phyloP scores from a whole-genome alignment of 2,329 filamentous ascomycete species.

The Ophiostoma tasmaniense region DNA sequence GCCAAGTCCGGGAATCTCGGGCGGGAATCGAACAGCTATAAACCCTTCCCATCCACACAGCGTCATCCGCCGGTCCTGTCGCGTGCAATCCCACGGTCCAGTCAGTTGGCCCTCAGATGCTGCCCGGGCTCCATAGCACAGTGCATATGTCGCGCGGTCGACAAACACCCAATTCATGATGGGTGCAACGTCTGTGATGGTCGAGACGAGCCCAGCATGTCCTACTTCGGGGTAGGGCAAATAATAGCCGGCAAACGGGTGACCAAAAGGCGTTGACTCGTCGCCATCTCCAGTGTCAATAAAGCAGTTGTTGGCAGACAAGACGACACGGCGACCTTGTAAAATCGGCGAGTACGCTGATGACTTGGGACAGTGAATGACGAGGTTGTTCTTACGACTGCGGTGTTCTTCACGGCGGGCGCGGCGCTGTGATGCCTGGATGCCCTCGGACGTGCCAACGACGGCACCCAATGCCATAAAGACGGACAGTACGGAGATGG shows the following conservation, averaged over 20 bases:
- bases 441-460: conserved; percentile 39
- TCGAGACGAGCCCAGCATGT: conserved; percentile 39
- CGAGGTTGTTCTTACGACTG: conserved; percentile 39
- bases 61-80: conserved; percentile 42
- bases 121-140: conserved; percentile 38
- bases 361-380: conserved; percentile 39
- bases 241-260: conserved; percentile 49
- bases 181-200: conserved; percentile 40
- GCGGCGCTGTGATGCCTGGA: conserved; percentile 39
- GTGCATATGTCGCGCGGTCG: conserved; percentile 36
- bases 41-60: conserved; percentile 44
- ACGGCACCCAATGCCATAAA: conserved; percentile 36
- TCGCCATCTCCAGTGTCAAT: conserved; percentile 37
- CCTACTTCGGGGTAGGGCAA: conserved; percentile 47
- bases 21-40: conserved; percentile 30
- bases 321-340: conserved; percentile 37
- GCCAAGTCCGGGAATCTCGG: conserved; percentile 26
- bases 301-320: conserved; percentile 40
- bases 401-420: conserved; percentile 39
- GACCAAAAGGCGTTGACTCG: conserved; percentile 30
- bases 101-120: conserved; percentile 37
- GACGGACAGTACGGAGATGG: conserved; percentile 26
- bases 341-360: conserved; percentile 36
- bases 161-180: conserved; percentile 45
- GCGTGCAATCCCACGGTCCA: conserved; percentile 43